Evolutionary conservation across 139 green algal species (phyloP).

Genomic region (Chara braunii): DNA sequence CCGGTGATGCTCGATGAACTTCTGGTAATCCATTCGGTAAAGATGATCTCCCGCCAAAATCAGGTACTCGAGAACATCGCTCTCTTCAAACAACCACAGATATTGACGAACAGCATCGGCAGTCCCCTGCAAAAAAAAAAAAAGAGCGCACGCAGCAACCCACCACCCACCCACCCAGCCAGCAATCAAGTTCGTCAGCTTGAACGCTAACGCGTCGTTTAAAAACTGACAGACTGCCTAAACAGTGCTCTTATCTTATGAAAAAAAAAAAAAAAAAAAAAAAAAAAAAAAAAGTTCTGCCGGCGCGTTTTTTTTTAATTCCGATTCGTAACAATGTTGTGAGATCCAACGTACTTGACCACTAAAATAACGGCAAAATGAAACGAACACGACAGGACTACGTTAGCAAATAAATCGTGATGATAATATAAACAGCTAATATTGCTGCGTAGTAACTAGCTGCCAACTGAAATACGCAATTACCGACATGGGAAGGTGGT

Average conservation of each 20-base stretch:
- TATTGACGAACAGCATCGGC: conserved; percentile 98
- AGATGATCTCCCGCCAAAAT: conserved; percentile 98
- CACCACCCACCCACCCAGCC: background rate
- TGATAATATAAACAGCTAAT: too few relatives aligned
- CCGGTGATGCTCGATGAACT: conserved; percentile 88
- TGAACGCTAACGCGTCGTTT: background rate
- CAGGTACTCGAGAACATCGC: conserved; percentile 88
- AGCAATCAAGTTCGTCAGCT: background rate
- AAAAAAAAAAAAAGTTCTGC: background rate
- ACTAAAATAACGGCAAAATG: too few relatives aligned
- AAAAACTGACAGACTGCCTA: background rate
- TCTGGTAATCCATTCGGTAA: conserved; percentile 98
- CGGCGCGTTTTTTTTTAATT: background rate
- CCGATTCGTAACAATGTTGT: too few relatives aligned
- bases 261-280: background rate
- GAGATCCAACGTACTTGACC: too few relatives aligned
- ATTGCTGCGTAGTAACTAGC: too few relatives aligned
- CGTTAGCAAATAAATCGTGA: too few relatives aligned
- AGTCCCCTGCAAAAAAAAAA: conserved; percentile 61
- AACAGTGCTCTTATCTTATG: background rate
- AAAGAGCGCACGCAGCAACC: background rate
- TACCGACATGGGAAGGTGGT: too few relatives aligned
- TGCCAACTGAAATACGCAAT: too few relatives aligned
- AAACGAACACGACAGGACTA: too few relatives aligned
- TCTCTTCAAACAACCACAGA: conserved; percentile 97